phyloP scores from a whole-genome alignment of 2,329 filamentous ascomycete species.

The Gliomastix tumulicola region DNA sequence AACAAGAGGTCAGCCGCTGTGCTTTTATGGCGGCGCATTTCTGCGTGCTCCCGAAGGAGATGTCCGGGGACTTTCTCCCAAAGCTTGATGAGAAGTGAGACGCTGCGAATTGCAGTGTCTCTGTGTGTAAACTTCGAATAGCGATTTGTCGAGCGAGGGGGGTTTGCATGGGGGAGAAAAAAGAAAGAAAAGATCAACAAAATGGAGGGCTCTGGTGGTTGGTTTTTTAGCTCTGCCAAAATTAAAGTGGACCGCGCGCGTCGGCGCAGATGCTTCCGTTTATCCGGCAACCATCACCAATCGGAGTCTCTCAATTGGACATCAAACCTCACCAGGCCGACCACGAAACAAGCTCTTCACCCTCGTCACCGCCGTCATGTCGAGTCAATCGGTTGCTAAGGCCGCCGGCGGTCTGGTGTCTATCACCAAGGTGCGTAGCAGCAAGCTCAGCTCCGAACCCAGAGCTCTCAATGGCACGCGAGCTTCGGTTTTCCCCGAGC shows the following conservation, averaged over 20 bases:
- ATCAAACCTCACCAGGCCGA: no score
- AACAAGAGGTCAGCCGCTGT: conserved; percentile 71
- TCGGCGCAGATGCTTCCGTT: neutral
- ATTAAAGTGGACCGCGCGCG: neutral
- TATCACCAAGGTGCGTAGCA: conserved; percentile 48
- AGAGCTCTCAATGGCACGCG: conserved; percentile 4
- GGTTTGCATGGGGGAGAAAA: conserved; percentile 33
- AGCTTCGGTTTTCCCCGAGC: neutral
- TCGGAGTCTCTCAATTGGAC: no score
- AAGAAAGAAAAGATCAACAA: conserved; percentile 1
- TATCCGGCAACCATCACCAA: no score
- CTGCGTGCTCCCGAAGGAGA: conserved; percentile 56
- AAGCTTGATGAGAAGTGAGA: conserved; percentile 55
- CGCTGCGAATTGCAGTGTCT: conserved; percentile 32
- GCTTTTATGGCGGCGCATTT: conserved; percentile 99
- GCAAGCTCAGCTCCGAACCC: neutral
- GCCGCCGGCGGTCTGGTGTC: conserved; percentile 45
- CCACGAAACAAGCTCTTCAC: no score
- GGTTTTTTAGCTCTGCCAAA: neutral
- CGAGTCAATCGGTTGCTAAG: conserved; percentile 52
- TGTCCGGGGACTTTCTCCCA: conserved; percentile 99
- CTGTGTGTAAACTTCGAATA: conserved; percentile 98
- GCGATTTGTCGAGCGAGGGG: conserved; percentile 99
- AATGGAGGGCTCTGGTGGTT: no score
- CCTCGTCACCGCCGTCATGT: conserved; percentile 40